phyloP scores from a whole-genome alignment of 2,329 filamentous ascomycete genomes.

The Fusarium floridanum region DNA sequence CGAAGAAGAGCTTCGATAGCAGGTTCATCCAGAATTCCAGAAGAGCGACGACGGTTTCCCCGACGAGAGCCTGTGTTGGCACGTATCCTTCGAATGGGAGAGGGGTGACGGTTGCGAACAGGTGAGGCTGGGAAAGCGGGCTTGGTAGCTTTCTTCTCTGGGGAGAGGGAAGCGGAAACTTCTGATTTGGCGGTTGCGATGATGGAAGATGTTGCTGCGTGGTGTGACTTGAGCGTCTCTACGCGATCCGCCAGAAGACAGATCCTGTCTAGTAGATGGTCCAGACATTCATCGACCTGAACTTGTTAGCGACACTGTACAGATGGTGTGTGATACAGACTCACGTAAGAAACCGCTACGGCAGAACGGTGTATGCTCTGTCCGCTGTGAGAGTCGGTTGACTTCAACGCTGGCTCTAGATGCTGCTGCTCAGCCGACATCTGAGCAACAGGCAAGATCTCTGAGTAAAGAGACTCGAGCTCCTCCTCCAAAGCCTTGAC shows the following conservation, averaged over 20 bases:
- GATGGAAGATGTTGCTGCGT: constrained; percentile 54
- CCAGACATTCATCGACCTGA: constrained; percentile 66
- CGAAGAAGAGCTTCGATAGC: constrained; percentile 64
- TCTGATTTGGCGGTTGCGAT: constrained; percentile 60
- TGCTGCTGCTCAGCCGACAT: constrained; percentile 79
- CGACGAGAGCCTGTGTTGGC: constrained; percentile 42
- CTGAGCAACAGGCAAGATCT: constrained; percentile 76
- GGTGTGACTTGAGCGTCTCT: constrained; percentile 61
- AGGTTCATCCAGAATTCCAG: constrained; percentile 52
- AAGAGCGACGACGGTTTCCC: constrained; percentile 52
- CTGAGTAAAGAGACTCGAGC: constrained; percentile 76
- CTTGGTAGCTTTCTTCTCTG: constrained; percentile 37
- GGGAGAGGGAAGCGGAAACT: constrained; percentile 48
- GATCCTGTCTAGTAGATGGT: constrained; percentile 64
- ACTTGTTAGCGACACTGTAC: constrained; percentile 31
- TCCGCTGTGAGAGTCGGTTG: constrained; percentile 58
- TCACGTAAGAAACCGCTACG: constrained; percentile 65
- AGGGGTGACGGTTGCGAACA: constrained; percentile 50
- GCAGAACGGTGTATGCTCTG: constrained; percentile 60
- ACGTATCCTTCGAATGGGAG: constrained; percentile 52
- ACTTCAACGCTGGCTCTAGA: constrained; percentile 69
- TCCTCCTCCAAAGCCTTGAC: constrained; percentile 70
- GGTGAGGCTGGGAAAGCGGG: constrained; percentile 52
- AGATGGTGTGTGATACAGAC: constrained; percentile 27
- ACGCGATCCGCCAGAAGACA: constrained; percentile 57